Percentiles rank a stretch among this genome's conserved stretches.
Evolutionary conservation across 176 grass and related monocot species (phyloP).

Genomic region (Ananas comosus): DNA sequence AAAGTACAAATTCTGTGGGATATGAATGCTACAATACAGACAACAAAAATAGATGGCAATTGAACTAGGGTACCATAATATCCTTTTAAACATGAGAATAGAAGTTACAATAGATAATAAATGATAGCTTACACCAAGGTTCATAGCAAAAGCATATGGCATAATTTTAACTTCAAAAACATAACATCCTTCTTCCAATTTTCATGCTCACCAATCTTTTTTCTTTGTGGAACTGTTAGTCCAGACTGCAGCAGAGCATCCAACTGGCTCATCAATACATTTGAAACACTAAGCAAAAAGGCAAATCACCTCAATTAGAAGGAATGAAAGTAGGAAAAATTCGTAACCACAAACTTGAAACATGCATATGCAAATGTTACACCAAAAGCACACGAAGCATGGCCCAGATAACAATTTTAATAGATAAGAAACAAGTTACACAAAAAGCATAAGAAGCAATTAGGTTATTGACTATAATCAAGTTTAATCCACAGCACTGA

Average conservation of each 20-base stretch:
- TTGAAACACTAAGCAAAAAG: conserved; percentile 43
- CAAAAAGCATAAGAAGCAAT: neutral
- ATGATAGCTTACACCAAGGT: neutral
- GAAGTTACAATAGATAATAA: neutral
- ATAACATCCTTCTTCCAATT: conserved; percentile 1
- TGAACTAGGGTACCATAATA: neutral
- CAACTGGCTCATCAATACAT: conserved; percentile 39
- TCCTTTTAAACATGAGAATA: neutral
- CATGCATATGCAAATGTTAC: neutral
- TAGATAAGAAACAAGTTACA: neutral
- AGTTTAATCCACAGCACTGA: too few relatives aligned
- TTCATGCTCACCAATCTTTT: conserved; percentile 65
- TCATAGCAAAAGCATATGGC: neutral
- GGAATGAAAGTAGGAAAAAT: conserved; percentile 9
- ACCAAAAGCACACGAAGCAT: neutral
- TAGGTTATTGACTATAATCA: neutral
- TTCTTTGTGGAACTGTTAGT: conserved; percentile 54
- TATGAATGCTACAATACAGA: neutral
- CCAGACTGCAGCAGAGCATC: conserved; percentile 78
- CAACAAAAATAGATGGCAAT: neutral
- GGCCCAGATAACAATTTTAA: too few relatives aligned
- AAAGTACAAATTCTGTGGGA: neutral
- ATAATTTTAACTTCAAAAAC: neutral
- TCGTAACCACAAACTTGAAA: neutral
- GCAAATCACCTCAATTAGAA: conserved; percentile 10